Evolutionary conservation across 2,329 filamentous ascomycete species (phyloP), one percentile per base, ranked within the genome.

Genomic region (Phaeosphaeriaceae sp.): DNA sequence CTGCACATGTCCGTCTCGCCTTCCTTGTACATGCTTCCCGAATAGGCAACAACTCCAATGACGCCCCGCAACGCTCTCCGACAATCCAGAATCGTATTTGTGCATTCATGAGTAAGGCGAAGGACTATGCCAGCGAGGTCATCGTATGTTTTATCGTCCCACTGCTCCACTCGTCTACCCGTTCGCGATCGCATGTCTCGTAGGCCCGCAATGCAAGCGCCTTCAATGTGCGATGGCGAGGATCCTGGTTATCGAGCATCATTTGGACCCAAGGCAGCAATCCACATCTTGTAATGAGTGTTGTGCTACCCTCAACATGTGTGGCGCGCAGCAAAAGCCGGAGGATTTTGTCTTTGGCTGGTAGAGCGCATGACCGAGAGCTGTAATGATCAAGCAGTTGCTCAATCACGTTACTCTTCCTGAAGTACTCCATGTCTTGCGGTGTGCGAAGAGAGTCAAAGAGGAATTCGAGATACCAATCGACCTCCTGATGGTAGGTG

Each of bases 251-350:
- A 17, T 82, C 83, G 36, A 85, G 75, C 67, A 87, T 86, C 58
- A 85, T 84, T 57, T 89, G 84, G 9, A 94, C 81, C 93, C 92
- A 96, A 64, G 85, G 89, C 53, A 94, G 75, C 20, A 91, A 80
- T 17, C 91, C 91, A 45, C 89, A 88, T 56, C 93, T 83, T 1
- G 92, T 96, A 40, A 92, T 84, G 47, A 96, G 81, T n/a, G 90
- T 94, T 4, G 89, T 91, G 75, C 90, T 92, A 1, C 91, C 92
- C 1, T 86, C 88, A 27, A 88, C 85, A 31, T 93, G 84, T 0
- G 87, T 88, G 2, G 89, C 88, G 42, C 89, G 84, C 68, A 89
- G 89, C 17, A 96, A 59, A 15, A 89, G 63, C 59, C 83, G 81
- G 13, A 87, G 65, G 21, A 95, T 83, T 71, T 88, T 87, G 53